Evolutionary conservation across 108 stramenopile genomes (phyloP).

Genomic region (Nitzschia sp.): DNA sequence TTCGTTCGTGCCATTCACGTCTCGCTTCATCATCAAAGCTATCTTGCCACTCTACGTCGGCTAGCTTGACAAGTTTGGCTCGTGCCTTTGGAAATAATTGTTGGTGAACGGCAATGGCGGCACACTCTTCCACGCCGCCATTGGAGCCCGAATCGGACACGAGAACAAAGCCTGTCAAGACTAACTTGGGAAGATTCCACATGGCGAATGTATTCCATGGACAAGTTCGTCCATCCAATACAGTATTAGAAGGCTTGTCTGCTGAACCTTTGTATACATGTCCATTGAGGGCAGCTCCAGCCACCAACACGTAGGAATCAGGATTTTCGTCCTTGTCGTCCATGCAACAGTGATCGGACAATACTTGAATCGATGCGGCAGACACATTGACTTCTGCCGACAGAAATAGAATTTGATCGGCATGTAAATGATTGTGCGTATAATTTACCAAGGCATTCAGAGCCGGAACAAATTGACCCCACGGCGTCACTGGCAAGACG

Average conservation of each 20-base stretch:
- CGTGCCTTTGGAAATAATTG: conserved; percentile 46
- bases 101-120: conserved; percentile 81
- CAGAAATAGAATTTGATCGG: conserved; percentile 52
- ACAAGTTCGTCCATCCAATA: conserved; percentile 58
- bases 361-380: conserved; percentile 30
- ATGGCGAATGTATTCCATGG: conserved; percentile 96
- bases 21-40: conserved; percentile 74
- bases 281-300: conserved; percentile 85
- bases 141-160: conserved; percentile 43
- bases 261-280: conserved; percentile 56
- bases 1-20: conserved; percentile 86
- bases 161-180: conserved; percentile 80
- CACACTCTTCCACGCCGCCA: conserved; percentile 87
- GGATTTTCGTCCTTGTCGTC: background rate
- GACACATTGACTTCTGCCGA: conserved; percentile 81
- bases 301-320: conserved; percentile 75
- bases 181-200: conserved; percentile 83
- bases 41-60: conserved; percentile 63
- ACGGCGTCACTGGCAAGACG: conserved; percentile 87
- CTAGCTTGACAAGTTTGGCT: conserved; percentile 70
- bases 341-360: conserved; percentile 37
- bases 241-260: background rate
- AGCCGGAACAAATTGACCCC: conserved; percentile 92
- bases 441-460: conserved; percentile 81
- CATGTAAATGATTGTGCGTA: conserved; percentile 37